Evolutionary conservation across 345 rosid species (phyloP), one percentile per base, ranked within the genome.

Genomic region (Microthlaspi erraticum): DNA sequence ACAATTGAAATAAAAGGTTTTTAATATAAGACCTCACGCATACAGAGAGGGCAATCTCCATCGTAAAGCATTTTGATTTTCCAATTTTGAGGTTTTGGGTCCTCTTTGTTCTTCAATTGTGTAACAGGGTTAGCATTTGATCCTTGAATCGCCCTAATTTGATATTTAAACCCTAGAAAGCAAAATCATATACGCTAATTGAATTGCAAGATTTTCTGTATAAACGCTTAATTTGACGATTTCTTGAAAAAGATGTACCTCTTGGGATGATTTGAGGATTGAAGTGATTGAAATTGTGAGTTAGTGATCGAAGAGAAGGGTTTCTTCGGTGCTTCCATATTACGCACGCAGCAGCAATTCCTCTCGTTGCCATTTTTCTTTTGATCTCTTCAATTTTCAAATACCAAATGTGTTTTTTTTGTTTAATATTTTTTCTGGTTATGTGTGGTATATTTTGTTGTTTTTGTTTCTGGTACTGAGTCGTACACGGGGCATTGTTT

Each of bases 31-130:
- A 90, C 98, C 93, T 90, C 97, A 44, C 93, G 92, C 97, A 90
- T 87, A 82, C 98, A 90, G 51, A 90, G 97, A 5, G 94, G 98
- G 76, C 96, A 93, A 68, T 93, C 97, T 20, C 98, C 97, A 57
- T 93, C 98, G 14, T 90, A 93, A 29, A 93, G 89, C 97, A 93
- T 93, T 77, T 93, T 90, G 71, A 93, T 90, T 78, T 84, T 87
- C 98, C 97, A 93, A 50, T 81, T 76, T 34, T 75, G 77, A 1
- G 84, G 80, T 2, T 83, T 59, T 51, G 71, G 44, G 2, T 80
- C 80, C 36, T 78, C 74, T 45, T 62, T 61, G 44, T 66, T 82
- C 76, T 79, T 83, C 75, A 79, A 77, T 68, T 74, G 71, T 34
- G 80, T 34, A 54, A 81, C 42, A 31, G 84, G 61, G 71, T 83